phyloP scores from a whole-genome alignment of 768 basidiomycete genomes.

The Amyloporia xantha region DNA sequence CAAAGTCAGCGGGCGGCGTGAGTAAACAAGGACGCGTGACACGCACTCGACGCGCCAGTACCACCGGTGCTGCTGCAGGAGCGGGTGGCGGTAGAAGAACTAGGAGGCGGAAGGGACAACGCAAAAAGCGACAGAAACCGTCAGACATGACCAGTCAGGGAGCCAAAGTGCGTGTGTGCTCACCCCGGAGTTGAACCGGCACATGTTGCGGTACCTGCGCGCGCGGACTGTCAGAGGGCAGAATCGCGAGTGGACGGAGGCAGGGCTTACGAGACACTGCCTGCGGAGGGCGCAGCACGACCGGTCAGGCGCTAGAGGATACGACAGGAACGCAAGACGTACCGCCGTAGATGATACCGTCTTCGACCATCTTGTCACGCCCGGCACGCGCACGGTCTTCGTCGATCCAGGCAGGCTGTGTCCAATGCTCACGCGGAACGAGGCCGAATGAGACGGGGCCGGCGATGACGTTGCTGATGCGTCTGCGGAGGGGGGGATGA shows the following conservation, averaged over 20 bases:
- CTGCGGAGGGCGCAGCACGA: constrained; percentile 19
- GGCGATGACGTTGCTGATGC: constrained; percentile 18
- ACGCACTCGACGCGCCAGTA: constrained; percentile 72
- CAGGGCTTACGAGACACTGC: constrained; percentile 34
- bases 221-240: not conserved
- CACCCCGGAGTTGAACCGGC: constrained; percentile 67
- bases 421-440: constrained; percentile 59
- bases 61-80: constrained; percentile 61
- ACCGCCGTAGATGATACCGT: constrained; percentile 46
- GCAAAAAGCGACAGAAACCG: not conserved
- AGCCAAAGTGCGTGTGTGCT: constrained; percentile 12
- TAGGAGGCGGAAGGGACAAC: constrained; percentile 5
- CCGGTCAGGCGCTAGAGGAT: not conserved
- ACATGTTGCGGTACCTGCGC: constrained; percentile 63
- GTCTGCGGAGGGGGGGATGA: constrained; percentile 6
- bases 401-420: constrained; percentile 69
- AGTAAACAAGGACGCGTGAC: not conserved
- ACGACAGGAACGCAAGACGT: constrained; percentile 12
- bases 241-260: not conserved
- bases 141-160: not conserved
- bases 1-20: not conserved
- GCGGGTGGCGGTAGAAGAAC: constrained; percentile 62
- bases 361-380: constrained; percentile 42
- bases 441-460: constrained; percentile 47
- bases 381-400: constrained; percentile 51